These are phyloP conservation scores for Peribolospora baueri DNA, from an alignment of 768 basidiomycete genomes.

Conservation along the genomic window DNA sequence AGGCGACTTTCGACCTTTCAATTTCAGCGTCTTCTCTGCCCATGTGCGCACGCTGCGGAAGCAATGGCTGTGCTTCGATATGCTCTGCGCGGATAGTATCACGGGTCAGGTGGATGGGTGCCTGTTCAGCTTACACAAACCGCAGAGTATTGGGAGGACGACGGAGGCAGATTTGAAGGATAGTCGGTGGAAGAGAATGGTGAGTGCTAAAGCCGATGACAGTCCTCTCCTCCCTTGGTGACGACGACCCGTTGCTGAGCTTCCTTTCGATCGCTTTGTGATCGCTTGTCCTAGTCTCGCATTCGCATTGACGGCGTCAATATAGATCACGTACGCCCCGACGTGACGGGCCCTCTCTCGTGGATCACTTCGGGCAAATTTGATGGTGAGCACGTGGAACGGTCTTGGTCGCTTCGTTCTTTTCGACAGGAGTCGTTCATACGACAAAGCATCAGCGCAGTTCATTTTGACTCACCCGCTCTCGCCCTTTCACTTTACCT, in stretches of 20 bases:
- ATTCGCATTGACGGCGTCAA: conserved; percentile 91
- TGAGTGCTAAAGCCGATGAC: conserved; percentile 19
- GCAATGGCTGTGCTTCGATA: conserved; percentile 87
- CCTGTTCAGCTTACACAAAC: conserved; percentile 80
- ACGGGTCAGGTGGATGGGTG: conserved; percentile 98
- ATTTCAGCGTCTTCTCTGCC: conserved; percentile 78
- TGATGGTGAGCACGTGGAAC: conserved; percentile 22
- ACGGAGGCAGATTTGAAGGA: conserved; percentile 64
- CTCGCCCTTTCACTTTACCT: no score
- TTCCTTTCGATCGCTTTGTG: background rate
- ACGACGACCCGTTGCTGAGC: background rate
- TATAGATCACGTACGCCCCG: conserved; percentile 73
- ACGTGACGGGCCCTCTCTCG: conserved; percentile 61
- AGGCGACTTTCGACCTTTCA: conserved; percentile 69
- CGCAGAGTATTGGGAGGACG: conserved; percentile 80
- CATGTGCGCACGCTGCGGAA: conserved; percentile 62
- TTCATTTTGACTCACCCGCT: no score
- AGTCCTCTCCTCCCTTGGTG: background rate
- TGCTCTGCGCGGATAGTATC: conserved; percentile 76
- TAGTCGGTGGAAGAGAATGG: conserved; percentile 71
- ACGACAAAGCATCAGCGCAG: no score
- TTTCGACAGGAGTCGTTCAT: no score
- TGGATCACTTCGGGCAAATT: conserved; percentile 96
- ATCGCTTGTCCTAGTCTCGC: conserved; percentile 39
- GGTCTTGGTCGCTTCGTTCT: no score